phyloP scores from a whole-genome alignment of 306 rosid species.

The Potentilla sterilis region DNA sequence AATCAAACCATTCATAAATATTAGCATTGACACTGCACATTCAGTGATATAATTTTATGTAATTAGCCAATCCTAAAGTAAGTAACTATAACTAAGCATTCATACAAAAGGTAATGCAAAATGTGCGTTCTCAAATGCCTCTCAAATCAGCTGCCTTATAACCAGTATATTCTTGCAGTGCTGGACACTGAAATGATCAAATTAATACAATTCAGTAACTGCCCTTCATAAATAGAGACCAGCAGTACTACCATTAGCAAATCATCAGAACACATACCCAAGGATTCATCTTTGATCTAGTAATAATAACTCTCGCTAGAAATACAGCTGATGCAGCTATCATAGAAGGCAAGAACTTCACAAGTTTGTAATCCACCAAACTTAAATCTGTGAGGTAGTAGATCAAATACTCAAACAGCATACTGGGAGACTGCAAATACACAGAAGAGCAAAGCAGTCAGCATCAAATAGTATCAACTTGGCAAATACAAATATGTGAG shows the following conservation, averaged over 20 bases:
- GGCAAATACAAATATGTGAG: not conserved
- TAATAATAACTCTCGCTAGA: constrained; percentile 57
- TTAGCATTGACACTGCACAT: no score
- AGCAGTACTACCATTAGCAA: not conserved
- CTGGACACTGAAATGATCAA: constrained; percentile 37
- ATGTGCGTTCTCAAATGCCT: constrained; percentile 10
- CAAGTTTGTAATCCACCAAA: constrained; percentile 72
- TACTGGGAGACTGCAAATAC: constrained; percentile 39
- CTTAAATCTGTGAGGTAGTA: constrained; percentile 81
- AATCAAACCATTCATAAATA: no score
- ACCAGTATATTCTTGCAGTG: constrained; percentile 43
- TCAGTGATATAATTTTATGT: no score
- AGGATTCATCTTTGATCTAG: constrained; percentile 42
- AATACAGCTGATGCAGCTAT: constrained; percentile 77
- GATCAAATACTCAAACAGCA: constrained; percentile 63
- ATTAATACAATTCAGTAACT: constrained; percentile 9
- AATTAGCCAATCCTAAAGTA: no score
- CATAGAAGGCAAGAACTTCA: constrained; percentile 84
- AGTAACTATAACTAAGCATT: no score
- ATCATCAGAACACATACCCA: constrained; percentile 57
- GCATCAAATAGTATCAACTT: constrained; percentile 4
- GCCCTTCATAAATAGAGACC: not conserved
- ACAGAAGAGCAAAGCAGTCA: constrained; percentile 26
- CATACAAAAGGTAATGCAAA: no score
- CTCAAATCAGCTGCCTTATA: constrained; percentile 63